Percentiles rank a stretch among this genome's conserved stretches.
Evolutionary conservation across 2,329 filamentous ascomycete genomes (phyloP).

Genomic region (Aspergillus pseudoterreus): DNA sequence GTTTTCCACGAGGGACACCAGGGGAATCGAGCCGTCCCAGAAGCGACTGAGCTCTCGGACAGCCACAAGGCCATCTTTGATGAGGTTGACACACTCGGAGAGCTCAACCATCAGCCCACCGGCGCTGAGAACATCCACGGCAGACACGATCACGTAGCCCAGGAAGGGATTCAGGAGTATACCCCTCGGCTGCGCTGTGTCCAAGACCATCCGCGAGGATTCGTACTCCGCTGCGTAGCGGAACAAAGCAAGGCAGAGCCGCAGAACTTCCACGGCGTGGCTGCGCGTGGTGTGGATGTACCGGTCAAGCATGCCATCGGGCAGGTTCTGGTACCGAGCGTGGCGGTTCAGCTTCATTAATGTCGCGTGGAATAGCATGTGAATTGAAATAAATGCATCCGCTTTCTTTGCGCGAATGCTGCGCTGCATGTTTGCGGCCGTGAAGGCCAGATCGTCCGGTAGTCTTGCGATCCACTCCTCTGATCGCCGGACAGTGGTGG

Average conservation of each 20-base stretch:
- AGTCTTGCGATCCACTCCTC: constrained; percentile 58
- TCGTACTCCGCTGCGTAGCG: constrained; percentile 22
- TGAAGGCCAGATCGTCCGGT: constrained; percentile 54
- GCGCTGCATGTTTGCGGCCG: constrained; percentile 54
- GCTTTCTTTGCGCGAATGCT: constrained; percentile 53
- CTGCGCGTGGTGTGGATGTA: constrained; percentile 50
- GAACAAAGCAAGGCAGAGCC: constrained; percentile 33
- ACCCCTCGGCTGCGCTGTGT: constrained; percentile 24
- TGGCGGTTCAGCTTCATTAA: constrained; percentile 65
- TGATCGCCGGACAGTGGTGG: constrained; percentile 50
- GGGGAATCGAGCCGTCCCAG: constrained; percentile 57
- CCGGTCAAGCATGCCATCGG: constrained; percentile 39
- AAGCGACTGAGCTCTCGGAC: constrained; percentile 55
- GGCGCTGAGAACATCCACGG: constrained; percentile 64
- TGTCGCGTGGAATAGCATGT: constrained; percentile 63
- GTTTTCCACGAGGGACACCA: constrained; percentile 48
- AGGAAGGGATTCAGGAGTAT: constrained; percentile 58
- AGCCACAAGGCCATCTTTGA: constrained; percentile 52
- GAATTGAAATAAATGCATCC: constrained; percentile 61
- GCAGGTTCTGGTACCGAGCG: constrained; percentile 44
- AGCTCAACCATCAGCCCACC: constrained; percentile 54
- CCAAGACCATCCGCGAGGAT: constrained; percentile 16
- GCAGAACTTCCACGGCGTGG: constrained; percentile 53
- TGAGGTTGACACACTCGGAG: constrained; percentile 50
- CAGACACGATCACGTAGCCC: constrained; percentile 60